Percentiles rank a stretch among this genome's conserved stretches.
Evolutionary conservation across 805 yeast genomes (phyloP).

Genomic region (Candida chauliodis): DNA sequence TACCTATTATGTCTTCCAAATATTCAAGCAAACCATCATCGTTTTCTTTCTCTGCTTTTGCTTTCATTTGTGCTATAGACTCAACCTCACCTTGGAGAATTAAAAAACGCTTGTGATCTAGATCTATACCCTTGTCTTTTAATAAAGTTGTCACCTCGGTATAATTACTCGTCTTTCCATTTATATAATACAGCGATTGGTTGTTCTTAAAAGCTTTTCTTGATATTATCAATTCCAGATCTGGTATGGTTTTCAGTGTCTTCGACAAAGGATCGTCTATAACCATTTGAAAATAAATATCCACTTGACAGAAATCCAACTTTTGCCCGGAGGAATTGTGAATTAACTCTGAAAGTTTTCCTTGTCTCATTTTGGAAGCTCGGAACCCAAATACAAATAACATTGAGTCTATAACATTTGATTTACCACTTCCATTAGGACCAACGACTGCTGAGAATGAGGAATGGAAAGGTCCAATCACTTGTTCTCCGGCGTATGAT

Average conservation of each 20-base stretch:
- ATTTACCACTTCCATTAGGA: constrained; percentile 97
- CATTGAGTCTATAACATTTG: constrained; percentile 95
- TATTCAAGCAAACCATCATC: constrained; percentile 95
- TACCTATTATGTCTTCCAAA: constrained; percentile 95
- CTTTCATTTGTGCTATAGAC: constrained; percentile 96
- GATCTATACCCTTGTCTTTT: constrained; percentile 81
- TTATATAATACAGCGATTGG: constrained; percentile 72
- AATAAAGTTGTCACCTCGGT: constrained; percentile 74
- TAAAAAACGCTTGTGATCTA: constrained; percentile 90
- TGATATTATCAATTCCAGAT: constrained; percentile 63
- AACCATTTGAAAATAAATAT: constrained; percentile 80
- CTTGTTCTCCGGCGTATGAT: constrained; percentile 91
- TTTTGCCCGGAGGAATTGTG: constrained; percentile 70
- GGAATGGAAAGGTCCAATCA: constrained; percentile 90
- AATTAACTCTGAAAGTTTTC: constrained; percentile 85
- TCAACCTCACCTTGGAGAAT: constrained; percentile 98
- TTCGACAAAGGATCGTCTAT: constrained; percentile 48
- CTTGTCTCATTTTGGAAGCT: constrained; percentile 95
- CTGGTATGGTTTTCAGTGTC: constrained; percentile 32
- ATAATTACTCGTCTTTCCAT: constrained; percentile 66
- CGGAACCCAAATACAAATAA: constrained; percentile 96
- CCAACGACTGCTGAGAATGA: constrained; percentile 98
- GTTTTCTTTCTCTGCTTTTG: constrained; percentile 87
- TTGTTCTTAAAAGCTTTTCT: constrained; percentile 78
- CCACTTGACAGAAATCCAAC: constrained; percentile 79